These are phyloP conservation scores for Lichenothelia convexa DNA, from an alignment of 495 filamentous ascomycete species.

Conservation along the genomic window DNA sequence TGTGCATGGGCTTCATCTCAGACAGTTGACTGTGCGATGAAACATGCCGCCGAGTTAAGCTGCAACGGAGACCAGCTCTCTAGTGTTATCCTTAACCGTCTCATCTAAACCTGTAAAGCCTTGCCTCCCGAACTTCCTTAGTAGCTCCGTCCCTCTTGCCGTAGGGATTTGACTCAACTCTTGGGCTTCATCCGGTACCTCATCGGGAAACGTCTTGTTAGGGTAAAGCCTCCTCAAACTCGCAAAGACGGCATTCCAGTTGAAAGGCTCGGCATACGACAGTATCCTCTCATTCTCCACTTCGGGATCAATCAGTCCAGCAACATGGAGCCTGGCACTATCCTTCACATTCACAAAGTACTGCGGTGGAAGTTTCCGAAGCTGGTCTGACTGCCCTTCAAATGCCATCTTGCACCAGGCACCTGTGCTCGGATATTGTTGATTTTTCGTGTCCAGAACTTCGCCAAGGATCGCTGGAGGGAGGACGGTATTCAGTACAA, in stretches of 20 bases:
- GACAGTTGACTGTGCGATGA: too few relatives aligned
- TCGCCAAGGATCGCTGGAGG: slow-evolving; percentile 13
- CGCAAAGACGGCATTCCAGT: slow-evolving; percentile 21
- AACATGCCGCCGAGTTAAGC: too few relatives aligned
- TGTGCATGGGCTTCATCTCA: too few relatives aligned
- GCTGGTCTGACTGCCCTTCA: too few relatives aligned
- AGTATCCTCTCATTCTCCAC: slow-evolving; percentile 30
- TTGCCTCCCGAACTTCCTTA: slow-evolving; percentile 16
- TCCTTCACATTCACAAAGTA: slow-evolving; percentile 31
- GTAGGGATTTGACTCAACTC: slow-evolving; percentile 16
- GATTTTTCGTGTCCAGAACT: too few relatives aligned
- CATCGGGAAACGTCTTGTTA: slow-evolving; percentile 14
- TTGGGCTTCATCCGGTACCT: slow-evolving; percentile 7
- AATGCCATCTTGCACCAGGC: too few relatives aligned
- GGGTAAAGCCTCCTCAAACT: slow-evolving; percentile 20
- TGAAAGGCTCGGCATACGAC: slow-evolving; percentile 22
- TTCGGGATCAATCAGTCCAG: slow-evolving; percentile 25
- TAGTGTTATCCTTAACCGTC: slow-evolving; percentile 4
- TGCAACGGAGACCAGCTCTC: too few relatives aligned
- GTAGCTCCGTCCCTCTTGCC: slow-evolving; percentile 14
- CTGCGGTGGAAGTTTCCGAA: too few relatives aligned
- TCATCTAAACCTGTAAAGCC: slow-evolving; percentile 13
- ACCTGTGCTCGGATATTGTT: too few relatives aligned
- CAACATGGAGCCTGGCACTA: slow-evolving; percentile 27
- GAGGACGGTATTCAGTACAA: background rate